A percentile compares a stretch with the other conserved stretches of the same genome.
Conservation (phyloP, 208 protist species). For the Trypanosoma boissoni region DNA sequence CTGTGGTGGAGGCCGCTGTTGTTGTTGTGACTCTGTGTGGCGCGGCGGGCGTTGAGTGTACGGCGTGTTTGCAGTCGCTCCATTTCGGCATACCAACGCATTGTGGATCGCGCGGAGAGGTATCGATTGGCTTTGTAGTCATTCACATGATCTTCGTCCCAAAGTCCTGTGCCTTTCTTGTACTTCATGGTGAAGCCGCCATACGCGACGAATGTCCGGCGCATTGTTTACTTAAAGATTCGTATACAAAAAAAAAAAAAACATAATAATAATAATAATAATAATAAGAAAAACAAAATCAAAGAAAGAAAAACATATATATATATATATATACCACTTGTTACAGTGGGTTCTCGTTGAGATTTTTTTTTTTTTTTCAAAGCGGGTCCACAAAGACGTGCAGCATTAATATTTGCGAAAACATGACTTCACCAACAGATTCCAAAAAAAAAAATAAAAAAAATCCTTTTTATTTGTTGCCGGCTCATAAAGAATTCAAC, state of each 20-base stretch:
- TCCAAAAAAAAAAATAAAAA: no score
- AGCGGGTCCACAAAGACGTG: no score
- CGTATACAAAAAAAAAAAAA: slow-evolving; percentile 5
- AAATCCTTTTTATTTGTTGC: no score
- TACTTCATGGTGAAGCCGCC: slow-evolving; percentile 89
- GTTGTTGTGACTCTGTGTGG: slow-evolving; percentile 83
- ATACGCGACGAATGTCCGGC: slow-evolving; percentile 24
- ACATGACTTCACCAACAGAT: no score
- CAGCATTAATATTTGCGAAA: no score
- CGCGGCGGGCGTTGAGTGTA: slow-evolving; percentile 53
- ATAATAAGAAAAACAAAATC: no score
- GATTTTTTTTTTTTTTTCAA: no score
- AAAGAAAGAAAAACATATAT: slow-evolving; percentile 1
- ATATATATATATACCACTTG: neutral
- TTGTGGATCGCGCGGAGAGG: slow-evolving; percentile 66
- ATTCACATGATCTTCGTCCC: slow-evolving; percentile 91
- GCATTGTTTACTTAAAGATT: slow-evolving; percentile 23
- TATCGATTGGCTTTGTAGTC: slow-evolving; percentile 81
- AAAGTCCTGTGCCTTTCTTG: slow-evolving; percentile 77
- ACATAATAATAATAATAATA: slow-evolving; percentile 1
- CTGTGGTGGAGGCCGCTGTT: slow-evolving; percentile 86
- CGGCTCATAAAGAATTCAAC: no score
- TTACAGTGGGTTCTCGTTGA: no score
- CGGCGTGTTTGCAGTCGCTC: slow-evolving; percentile 71
- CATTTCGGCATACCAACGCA: slow-evolving; percentile 87